Conservation (phyloP, 2,329 filamentous ascomycete species). For the Cladosporium sp. region DNA sequence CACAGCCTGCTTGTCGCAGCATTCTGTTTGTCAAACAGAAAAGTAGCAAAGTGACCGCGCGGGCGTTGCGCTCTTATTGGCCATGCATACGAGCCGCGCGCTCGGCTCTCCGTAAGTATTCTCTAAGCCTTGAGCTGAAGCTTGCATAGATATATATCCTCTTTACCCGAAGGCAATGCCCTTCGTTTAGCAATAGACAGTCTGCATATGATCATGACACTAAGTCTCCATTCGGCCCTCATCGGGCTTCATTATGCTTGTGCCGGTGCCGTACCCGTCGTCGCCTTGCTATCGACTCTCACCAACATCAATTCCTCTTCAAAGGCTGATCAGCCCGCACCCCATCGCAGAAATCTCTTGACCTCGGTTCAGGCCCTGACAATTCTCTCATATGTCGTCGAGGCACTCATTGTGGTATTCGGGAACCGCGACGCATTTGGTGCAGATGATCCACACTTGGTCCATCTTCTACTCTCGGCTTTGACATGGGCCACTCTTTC, state of each 20-base stretch:
- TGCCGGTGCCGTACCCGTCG: not conserved
- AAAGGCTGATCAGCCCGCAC: not conserved
- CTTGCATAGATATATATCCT: not conserved
- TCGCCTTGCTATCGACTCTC: not conserved
- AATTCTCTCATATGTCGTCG: constrained; percentile 14
- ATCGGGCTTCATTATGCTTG: constrained; percentile 8
- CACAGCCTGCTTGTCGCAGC: too few species aligned
- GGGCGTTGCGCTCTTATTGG: not conserved
- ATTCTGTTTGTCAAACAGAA: too few species aligned
- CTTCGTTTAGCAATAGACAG: not conserved
- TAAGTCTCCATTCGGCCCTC: not conserved
- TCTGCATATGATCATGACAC: not conserved
- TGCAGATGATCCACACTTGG: constrained; percentile 25
- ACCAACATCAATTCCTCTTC: not conserved
- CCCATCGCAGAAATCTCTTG: not conserved
- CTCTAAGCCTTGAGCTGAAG: not conserved
- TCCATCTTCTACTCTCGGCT: constrained; percentile 23
- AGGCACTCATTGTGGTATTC: constrained; percentile 27
- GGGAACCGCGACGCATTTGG: constrained; percentile 35
- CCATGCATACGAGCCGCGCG: not conserved
- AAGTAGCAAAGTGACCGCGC: too few species aligned
- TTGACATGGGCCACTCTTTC: not conserved
- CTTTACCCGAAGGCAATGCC: not conserved
- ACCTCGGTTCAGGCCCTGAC: not conserved
- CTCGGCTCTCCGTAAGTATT: not conserved